Base-by-base conservation (phyloP, 2,329 filamentous ascomycete genomes). In the Nigrospora oryzae region DNA sequence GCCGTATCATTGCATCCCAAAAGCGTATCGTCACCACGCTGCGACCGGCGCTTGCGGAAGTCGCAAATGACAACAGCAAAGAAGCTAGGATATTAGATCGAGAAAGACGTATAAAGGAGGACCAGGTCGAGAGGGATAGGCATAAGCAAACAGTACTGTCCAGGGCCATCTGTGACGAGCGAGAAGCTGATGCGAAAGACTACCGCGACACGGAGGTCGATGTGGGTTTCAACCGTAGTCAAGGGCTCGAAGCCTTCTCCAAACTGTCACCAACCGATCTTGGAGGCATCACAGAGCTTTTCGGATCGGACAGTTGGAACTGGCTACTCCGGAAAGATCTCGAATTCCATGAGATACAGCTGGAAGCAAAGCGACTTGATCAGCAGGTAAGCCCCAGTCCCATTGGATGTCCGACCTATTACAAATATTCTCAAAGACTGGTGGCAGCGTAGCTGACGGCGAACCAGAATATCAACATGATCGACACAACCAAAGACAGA, bases 271-370 rank as follows among this genome's bases (percentile, higher is more conserved):
- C 65, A 3, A 68, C 60, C 2, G 61, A 68, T 40, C 55, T 53
- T 2, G 59, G 61, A 15, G 67, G 68, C 3, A 61, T 66, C 32
- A 58, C 66, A 1, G 60, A 59, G 30, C 55, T 72, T 10, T 56
- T 72, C 16, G 53, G 64, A 12, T 55, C 62, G 3, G 69, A 73
- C 42, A 69, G 63, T 43, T 55, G 53, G 4, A 56, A 56, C 17
- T 53, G 65, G 33, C 44, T 72, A n/a, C 62, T 67, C 15, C 57
- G 65, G 34, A 60, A 65, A 4, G 45, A 45, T 15, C 46, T 42
- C 14, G 63, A 64, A 32, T 60, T 63, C 49, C 39, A 43, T 13
- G 56, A 57, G 14, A 59, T 62, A 32, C 47, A 50, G 2, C 41
- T 47, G 11, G 53, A 58, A 28, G 55, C 58, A 1, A 50, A 52